Conservation (phyloP, 1,284 basidiomycete genomes). For the Microbotryomycetes sp. region DNA sequence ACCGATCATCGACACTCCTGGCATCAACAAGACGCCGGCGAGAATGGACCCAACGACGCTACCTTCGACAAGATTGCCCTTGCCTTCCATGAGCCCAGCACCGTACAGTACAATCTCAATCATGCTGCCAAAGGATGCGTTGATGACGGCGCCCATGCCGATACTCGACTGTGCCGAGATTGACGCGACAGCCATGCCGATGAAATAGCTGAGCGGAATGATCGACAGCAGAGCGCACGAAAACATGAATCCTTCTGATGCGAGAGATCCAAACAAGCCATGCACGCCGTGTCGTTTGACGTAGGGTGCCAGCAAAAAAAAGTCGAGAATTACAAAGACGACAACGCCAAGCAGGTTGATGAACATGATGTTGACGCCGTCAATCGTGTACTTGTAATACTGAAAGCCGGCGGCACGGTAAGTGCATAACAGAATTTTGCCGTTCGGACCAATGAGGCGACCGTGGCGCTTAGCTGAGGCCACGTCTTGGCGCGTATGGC, state of each 20-base stretch:
- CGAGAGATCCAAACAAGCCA: conserved; percentile 61
- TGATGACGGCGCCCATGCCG: conserved; percentile 99
- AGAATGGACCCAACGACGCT: conserved; percentile 90
- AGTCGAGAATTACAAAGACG: conserved; percentile 92
- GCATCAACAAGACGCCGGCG: conserved; percentile 95
- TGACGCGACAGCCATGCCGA: conserved; percentile 98
- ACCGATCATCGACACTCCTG: conserved; percentile 93
- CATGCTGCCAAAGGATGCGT: conserved; percentile 96
- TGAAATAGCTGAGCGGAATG: conserved; percentile 96
- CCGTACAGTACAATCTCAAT: conserved; percentile 94
- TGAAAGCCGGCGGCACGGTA: conserved; percentile 84
- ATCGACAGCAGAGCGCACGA: conserved; percentile 78
- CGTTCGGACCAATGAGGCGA: conserved; percentile 45
- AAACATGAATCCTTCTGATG: conserved; percentile 76
- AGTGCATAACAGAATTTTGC: conserved; percentile 85
- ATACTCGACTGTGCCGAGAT: conserved; percentile 97
- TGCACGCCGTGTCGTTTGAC: conserved; percentile 55
- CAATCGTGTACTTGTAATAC: conserved; percentile 99
- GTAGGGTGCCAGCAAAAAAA: conserved; percentile 68
- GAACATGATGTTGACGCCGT: conserved; percentile 97
- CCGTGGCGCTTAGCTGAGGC: conserved; percentile 50
- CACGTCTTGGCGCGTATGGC: conserved; percentile 38
- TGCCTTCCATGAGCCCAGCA: conserved; percentile 80
- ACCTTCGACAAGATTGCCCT: conserved; percentile 91
- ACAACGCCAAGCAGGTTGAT: conserved; percentile 91